These are phyloP conservation scores for Nasturtium officinale DNA, from an alignment of 345 rosid species.

Conservation along the genomic window DNA sequence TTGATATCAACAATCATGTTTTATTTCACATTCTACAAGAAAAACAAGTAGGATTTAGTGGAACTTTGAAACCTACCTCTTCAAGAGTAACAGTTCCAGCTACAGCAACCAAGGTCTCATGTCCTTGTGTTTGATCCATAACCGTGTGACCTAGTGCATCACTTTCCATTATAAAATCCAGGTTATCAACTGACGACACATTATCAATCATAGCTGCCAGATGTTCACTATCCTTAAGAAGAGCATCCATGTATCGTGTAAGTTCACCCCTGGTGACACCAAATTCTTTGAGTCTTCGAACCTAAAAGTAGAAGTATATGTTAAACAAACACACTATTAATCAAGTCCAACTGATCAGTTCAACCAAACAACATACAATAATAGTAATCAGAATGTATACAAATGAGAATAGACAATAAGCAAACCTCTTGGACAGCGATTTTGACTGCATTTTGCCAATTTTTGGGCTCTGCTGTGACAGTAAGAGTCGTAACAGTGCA, in stretches of 20 bases:
- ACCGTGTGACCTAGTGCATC: constrained; percentile 95
- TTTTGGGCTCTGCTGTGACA: constrained; percentile 95
- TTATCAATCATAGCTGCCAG: constrained; percentile 97
- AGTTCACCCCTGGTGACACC: constrained; percentile 98
- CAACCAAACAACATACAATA: neutral
- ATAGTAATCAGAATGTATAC: constrained; percentile 5
- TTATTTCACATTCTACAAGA: constrained; percentile 7
- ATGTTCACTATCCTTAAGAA: constrained; percentile 97
- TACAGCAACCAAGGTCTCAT: constrained; percentile 83
- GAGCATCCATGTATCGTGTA: constrained; percentile 96
- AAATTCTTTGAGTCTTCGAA: constrained; percentile 96
- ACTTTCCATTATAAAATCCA: constrained; percentile 98
- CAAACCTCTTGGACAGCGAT: constrained; percentile 98
- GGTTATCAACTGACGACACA: constrained; percentile 96
- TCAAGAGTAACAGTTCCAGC: constrained; percentile 91
- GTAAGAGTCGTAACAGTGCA: constrained; percentile 99
- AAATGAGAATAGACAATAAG: constrained; percentile 22
- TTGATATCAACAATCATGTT: neutral
- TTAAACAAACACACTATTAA: constrained; percentile 15
- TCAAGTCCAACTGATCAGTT: constrained; percentile 22
- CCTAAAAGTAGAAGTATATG: constrained; percentile 52
- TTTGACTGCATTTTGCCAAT: constrained; percentile 91
- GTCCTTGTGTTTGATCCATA: constrained; percentile 99
- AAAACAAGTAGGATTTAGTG: neutral
- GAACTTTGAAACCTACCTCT: constrained; percentile 59